Percentiles rank a stretch among this genome's conserved stretches.
Conservation (phyloP, 2,329 filamentous ascomycete genomes). For the Colletotrichum sp. region DNA sequence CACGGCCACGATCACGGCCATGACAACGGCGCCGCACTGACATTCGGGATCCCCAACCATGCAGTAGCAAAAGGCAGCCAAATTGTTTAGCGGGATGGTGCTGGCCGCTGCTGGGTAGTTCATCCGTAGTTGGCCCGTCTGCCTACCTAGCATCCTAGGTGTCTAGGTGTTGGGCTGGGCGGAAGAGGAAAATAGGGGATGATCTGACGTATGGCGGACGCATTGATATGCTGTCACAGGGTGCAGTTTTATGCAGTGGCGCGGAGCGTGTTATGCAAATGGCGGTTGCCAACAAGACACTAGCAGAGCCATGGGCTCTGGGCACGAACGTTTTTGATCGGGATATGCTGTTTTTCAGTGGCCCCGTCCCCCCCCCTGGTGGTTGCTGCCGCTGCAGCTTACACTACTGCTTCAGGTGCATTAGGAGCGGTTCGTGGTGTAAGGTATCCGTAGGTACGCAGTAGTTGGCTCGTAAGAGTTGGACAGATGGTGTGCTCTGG, state of each 20-base stretch:
- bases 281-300: not conserved
- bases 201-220: slow-evolving; percentile 17
- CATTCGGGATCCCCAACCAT: not conserved
- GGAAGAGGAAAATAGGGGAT: not conserved
- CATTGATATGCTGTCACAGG: slow-evolving; percentile 3
- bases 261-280: slow-evolving; percentile 12
- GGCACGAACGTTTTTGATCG: slow-evolving; percentile 3
- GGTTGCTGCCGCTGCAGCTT: not conserved
- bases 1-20: slow-evolving; percentile 17
- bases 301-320: not conserved
- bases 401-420: not conserved
- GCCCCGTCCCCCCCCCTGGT: not conserved
- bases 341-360: slow-evolving; percentile 6
- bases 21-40: slow-evolving; percentile 3
- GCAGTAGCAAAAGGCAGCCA: not conserved
- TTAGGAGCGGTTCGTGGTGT: not conserved
- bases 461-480: not conserved
- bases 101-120: not conserved
- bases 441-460: too few relatives aligned
- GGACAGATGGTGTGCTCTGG: not conserved
- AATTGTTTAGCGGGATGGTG: slow-evolving; percentile 1
- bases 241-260: slow-evolving; percentile 11
- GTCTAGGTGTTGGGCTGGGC: not conserved
- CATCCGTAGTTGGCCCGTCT: not conserved
- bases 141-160: not conserved